phyloP scores from a whole-genome alignment of 768 basidiomycete species.

The Rhizopogon salebrosus region DNA sequence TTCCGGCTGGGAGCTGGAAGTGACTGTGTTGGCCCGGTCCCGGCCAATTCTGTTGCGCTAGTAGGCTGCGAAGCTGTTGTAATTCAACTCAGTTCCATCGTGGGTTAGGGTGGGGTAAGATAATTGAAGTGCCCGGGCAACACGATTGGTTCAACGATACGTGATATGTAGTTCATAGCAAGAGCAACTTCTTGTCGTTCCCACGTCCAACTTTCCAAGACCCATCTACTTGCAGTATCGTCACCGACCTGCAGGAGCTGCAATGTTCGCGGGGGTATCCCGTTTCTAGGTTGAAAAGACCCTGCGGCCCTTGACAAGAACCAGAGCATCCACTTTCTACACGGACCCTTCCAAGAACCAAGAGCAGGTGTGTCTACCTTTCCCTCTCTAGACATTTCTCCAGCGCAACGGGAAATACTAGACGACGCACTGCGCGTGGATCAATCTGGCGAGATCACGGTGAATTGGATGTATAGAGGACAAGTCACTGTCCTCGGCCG shows the following conservation, averaged over 20 bases:
- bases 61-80: constrained; percentile 37
- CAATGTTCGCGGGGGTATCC: neutral
- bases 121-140: constrained; percentile 39
- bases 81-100: constrained; percentile 67
- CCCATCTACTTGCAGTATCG: neutral
- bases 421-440: constrained; percentile 82
- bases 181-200: neutral
- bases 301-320: neutral
- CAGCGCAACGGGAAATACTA: constrained; percentile 43
- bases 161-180: too few species aligned
- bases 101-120: constrained; percentile 77
- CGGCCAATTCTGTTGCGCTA: constrained; percentile 48
- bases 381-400: constrained; percentile 58
- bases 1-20: constrained; percentile 25
- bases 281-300: neutral
- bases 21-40: constrained; percentile 35
- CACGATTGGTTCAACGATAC: too few species aligned
- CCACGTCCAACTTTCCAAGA: neutral
- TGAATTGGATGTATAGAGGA: constrained; percentile 93
- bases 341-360: constrained; percentile 29
- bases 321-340: constrained; percentile 46
- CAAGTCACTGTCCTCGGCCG: constrained; percentile 70
- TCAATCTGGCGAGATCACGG: constrained; percentile 93
- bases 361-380: constrained; percentile 39
- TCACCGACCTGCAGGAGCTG: neutral